Evolutionary conservation across 441 rosid species (phyloP), one percentile per base, ranked within the genome.

Genomic region (Pelargonium myrrhifolium): DNA sequence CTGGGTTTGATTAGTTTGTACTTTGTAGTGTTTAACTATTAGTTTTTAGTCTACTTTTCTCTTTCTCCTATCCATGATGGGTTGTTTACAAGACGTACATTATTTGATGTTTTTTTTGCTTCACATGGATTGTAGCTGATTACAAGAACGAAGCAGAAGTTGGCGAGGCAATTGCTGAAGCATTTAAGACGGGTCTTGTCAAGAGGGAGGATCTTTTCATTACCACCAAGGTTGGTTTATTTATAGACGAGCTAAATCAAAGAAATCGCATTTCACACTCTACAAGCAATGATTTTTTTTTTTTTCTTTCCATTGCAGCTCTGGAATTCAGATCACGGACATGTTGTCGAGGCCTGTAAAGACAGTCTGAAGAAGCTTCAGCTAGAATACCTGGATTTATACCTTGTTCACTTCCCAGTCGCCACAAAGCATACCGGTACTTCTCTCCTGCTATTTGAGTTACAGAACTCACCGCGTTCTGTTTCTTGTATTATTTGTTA

Each of bases 261-360:
- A 53, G 22, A 14, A 37, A 26, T 42, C 18, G 12, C 15, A 37
- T 6, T 14, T 62, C 40, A 28, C n/a, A 2, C 63, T 35, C 6
- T 67, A 24, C 43, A 51, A 24, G 66, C 17, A 43, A 63, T 60
- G 49, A 3, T 53, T 14, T 9, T 14, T 64, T 49, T 68, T 47
- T 20, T 26, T n/a, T 9, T 51, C 0, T 60, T 26, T 62, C 64
- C 11, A 17, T 56, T 66, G 76, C 86, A 90, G 97, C 88, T 93
- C 15, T 93, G 98, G 98, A 93, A 89, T 76, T 87, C 96, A 10
- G 98, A 93, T 69, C 98, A 93, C 49, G 90, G 92, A 11, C 97
- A 93, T 79, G 94, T 89, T 55, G 65, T 81, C 3, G 97, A 89
- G 81, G 98, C 98, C 1, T 93, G 97, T 80, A 86, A 86, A 73